Base-by-base conservation (phyloP, 2,329 filamentous ascomycete genomes). In the Talaromyces albobiverticillius region DNA sequence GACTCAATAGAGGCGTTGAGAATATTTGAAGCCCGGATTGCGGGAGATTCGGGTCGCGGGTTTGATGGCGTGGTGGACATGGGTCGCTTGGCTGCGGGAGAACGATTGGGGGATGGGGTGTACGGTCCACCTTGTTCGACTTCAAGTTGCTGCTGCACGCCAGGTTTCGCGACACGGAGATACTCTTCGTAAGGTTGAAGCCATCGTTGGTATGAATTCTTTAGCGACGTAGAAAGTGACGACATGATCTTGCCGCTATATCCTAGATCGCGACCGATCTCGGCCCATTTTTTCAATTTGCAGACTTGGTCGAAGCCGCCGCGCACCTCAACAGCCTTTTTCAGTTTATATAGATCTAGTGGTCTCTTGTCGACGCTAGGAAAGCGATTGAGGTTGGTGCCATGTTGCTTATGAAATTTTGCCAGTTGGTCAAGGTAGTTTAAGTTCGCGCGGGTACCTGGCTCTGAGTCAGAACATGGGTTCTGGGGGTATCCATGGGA, bases 191-290 rank as follows among this genome's bases (percentile, higher is more conserved):
- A 99, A 0, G 94, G 94, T 66, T 91, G 90, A 3, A 99, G 84
- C 90, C 94, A 99, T 73, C 93, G 87, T 70, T 96, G 91, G 64
- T 95, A 99, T 0, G 94, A 97, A 71, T 99, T 99, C 71, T 97
- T 99, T 40, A 99, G 81, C 4, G 94, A 97, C 0, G 94, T 99
- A 5, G 94, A 99, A 45, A 99, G 77, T 8, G 94, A 97, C 2
- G 93, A 97, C 94, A 99, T 99, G 59, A 99, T 99, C 77, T 99
- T 99, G 68, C 94, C 94, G 67, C 93, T 97, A 73, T 99, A 99
- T 52, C 94, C 94, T 46, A 99, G 77, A 69, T 97, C 94, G 65
- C 94, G 86, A 31, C 94, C 94, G 63, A 99, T 97, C 71, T 99
- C 94, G 14, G 94, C 94, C 94, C 94, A 99, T 76, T 97, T 97